Evolutionary conservation across 768 basidiomycete species (phyloP).

Genomic region (Rhodotorula diobovata): DNA sequence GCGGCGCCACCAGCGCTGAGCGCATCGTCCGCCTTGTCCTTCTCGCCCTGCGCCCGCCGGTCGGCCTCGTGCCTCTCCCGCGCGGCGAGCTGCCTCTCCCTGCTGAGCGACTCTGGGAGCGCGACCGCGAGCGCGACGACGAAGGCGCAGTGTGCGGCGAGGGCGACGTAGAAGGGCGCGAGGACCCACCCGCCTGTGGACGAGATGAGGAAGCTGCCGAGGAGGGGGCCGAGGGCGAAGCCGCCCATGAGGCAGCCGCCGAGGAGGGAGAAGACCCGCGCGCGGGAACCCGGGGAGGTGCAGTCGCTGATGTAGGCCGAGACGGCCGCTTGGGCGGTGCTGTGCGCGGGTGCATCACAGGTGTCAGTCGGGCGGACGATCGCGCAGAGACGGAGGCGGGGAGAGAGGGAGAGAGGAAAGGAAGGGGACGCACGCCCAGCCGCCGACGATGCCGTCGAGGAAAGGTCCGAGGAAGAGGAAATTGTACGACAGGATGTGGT

Average conservation of each 20-base stretch:
- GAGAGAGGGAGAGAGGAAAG: neutral
- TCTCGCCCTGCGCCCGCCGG: neutral
- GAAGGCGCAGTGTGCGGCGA: slow-evolving; percentile 41
- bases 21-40: neutral
- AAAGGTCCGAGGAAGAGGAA: slow-evolving; percentile 48
- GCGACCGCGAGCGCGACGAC: slow-evolving; percentile 43
- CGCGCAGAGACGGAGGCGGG: too few relatives aligned
- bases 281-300: slow-evolving; percentile 46
- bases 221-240: slow-evolving; percentile 47
- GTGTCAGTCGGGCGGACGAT: neutral
- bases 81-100: slow-evolving; percentile 40
- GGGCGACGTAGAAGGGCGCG: slow-evolving; percentile 49
- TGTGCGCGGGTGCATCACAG: neutral
- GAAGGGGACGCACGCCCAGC: slow-evolving; percentile 40
- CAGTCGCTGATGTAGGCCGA: slow-evolving; percentile 46
- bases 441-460: slow-evolving; percentile 49
- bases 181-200: slow-evolving; percentile 2
- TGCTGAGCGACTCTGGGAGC: slow-evolving; percentile 50
- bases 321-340: slow-evolving; percentile 19
- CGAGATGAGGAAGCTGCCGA: slow-evolving; percentile 11
- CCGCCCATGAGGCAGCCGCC: slow-evolving; percentile 49
- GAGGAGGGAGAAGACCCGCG: slow-evolving; percentile 42
- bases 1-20: neutral
- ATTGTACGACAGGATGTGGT: slow-evolving; percentile 36
- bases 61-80: slow-evolving; percentile 28